Conservation (phyloP, 441 rosid species). For the Viola pubescens region DNA sequence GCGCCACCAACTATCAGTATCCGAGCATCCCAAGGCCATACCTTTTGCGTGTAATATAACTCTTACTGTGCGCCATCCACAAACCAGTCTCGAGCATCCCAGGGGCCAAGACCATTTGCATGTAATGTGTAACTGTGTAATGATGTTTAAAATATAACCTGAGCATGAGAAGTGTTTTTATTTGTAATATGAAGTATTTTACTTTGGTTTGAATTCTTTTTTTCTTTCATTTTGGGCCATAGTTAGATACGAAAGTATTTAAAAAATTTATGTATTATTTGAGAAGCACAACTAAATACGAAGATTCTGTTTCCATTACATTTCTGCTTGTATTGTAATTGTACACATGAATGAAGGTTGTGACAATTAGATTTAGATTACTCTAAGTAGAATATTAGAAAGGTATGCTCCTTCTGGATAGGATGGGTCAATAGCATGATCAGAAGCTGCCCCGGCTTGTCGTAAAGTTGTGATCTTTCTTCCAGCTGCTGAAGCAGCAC, state of each 20-base stretch:
- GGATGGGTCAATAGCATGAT: constrained; percentile 79
- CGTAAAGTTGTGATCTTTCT: constrained; percentile 57
- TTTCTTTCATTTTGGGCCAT: neutral
- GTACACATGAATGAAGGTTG: no score
- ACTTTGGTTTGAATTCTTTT: neutral
- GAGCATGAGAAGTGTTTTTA: neutral
- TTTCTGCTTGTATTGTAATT: no score
- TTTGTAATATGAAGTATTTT: no score
- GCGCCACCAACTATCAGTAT: no score
- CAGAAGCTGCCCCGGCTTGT: constrained; percentile 69
- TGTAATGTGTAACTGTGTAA: constrained; percentile 2
- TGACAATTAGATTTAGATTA: constrained; percentile 20
- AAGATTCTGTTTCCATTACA: neutral
- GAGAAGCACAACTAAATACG: constrained; percentile 1
- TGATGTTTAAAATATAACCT: constrained; percentile 12
- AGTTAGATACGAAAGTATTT: neutral
- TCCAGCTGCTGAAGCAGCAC: constrained; percentile 61
- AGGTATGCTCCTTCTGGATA: constrained; percentile 84
- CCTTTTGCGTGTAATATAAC: no score
- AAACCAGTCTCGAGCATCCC: neutral
- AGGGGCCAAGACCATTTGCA: neutral
- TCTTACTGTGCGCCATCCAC: no score
- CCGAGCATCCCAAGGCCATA: no score
- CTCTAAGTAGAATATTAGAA: constrained; percentile 55
- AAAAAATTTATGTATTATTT: constrained; percentile 15